Base-by-base conservation (phyloP, 306 rosid species). In the Quercus mongolica region DNA sequence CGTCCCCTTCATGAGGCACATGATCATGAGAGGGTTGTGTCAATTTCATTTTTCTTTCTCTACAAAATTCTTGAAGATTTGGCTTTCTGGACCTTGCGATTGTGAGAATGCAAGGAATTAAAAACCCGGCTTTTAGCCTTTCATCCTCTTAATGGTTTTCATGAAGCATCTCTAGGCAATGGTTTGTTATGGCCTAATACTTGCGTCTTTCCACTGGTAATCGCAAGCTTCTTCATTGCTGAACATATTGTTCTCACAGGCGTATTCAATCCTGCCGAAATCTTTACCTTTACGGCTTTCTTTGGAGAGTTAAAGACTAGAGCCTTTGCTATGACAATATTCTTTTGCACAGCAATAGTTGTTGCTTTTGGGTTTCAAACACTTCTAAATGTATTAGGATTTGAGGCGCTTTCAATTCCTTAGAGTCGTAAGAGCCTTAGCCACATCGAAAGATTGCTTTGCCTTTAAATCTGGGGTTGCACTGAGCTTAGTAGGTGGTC, bases 121-220 rank as follows among this genome's bases (percentile, higher is more conserved):
- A 84, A 91, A 80, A 95, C 99, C 46, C 99, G 90, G 86, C 97
- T 92, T 77, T 93, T 93, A 20, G 90, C 93, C 78, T 86, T 92
- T 56, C 97, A 76, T 62, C 97, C 96, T 83, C 85, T 95, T 1
- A 84, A 56, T 77, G 85, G 84, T 78, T 86, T 92, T 83, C 83
- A 80, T 17, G 86, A 73, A 19, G 87, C 49, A 83, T 77, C 75
- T 30, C 57, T 56, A 19, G 88, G 79, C 84, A 90, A 74, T 69
- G 90, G 65, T 76, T 85, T 82, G 69, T 76, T 70, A 80, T 68
- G 75, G 54, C 75, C 90, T 41, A 77, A 76, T 9, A 62, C 78
- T 78, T 80, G 77, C 89, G 87, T 92, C 89, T 90, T 92, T 44
- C 57, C 88, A 25, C 83, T 69, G 4, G 82, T 71, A 64, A 95